Conservation (phyloP, 2,329 filamentous ascomycete species). For the Rutstroemia sp. region DNA sequence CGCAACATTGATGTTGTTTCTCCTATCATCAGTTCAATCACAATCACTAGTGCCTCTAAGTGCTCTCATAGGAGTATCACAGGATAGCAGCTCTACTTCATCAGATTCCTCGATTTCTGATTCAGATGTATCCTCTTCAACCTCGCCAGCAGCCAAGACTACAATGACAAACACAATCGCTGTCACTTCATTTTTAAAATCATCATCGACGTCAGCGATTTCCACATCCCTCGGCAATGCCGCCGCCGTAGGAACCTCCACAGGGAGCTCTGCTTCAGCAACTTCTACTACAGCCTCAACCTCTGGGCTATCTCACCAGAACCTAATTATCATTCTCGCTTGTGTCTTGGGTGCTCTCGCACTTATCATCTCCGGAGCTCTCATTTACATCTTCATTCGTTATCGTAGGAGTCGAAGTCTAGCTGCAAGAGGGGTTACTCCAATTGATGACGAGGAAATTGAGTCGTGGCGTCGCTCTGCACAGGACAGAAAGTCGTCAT, state of each 20-base stretch:
- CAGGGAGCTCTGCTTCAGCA: constrained; percentile 9
- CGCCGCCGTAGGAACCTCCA: constrained; percentile 3
- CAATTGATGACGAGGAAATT: constrained; percentile 59
- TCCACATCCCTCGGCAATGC: not conserved
- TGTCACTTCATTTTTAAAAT: constrained; percentile 14
- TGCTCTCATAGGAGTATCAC: not conserved
- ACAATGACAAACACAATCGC: constrained; percentile 15
- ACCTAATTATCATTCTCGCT: constrained; percentile 22
- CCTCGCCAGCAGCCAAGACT: not conserved
- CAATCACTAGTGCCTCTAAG: constrained; percentile 5
- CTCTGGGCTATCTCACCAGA: constrained; percentile 12
- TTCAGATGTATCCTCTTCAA: not conserved
- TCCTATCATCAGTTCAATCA: constrained; percentile 6
- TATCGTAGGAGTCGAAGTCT: constrained; percentile 30
- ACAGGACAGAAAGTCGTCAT: constrained; percentile 1
- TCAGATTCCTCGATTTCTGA: not conserved
- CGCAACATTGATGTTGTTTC: constrained; percentile 6
- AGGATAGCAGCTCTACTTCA: not conserved
- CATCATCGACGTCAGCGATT: constrained; percentile 4
- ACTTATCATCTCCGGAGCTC: constrained; percentile 17
- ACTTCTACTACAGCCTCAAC: constrained; percentile 11
- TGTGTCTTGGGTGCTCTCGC: constrained; percentile 23
- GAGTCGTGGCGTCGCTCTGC: constrained; percentile 45
- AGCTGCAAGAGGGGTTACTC: constrained; percentile 48
- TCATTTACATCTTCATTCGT: constrained; percentile 18